Evolutionary conservation across 108 stramenopile species (phyloP).

Genomic region (Pseudonitzschia pungens): DNA sequence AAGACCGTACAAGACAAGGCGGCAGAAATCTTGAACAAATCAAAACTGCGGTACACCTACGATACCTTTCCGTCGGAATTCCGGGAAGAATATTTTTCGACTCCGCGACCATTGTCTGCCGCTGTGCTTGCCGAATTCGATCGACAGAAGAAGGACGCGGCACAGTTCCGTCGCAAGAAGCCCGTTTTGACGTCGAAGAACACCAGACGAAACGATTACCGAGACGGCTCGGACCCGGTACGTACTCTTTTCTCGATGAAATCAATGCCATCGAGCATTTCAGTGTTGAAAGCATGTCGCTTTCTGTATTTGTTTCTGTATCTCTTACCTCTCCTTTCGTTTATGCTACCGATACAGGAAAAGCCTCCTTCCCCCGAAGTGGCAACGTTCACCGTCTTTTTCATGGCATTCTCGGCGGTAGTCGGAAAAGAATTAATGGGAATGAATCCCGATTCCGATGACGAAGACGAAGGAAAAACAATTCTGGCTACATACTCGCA

Average conservation of each 20-base stretch:
- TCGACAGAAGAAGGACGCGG: slow-evolving; percentile 81
- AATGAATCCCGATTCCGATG: slow-evolving; percentile 50
- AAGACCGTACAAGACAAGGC: slow-evolving; percentile 49
- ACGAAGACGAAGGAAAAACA: slow-evolving; percentile 48
- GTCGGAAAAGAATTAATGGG: slow-evolving; percentile 78
- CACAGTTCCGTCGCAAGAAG: slow-evolving; percentile 64
- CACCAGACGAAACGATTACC: slow-evolving; percentile 33
- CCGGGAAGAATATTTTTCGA: slow-evolving; percentile 66
- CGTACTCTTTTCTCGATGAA: background rate
- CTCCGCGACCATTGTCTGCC: slow-evolving; percentile 72
- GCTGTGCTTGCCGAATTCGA: slow-evolving; percentile 86
- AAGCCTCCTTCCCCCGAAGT: slow-evolving; percentile 55
- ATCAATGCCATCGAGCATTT: too few species aligned
- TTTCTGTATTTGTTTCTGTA: background rate
- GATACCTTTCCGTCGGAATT: slow-evolving; percentile 72
- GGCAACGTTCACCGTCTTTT: slow-evolving; percentile 84
- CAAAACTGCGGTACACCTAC: slow-evolving; percentile 56
- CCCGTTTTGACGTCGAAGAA: slow-evolving; percentile 29
- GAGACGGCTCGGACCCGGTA: slow-evolving; percentile 43
- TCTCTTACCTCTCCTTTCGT: background rate
- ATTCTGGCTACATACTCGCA: slow-evolving; percentile 73
- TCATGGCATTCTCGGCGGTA: slow-evolving; percentile 78
- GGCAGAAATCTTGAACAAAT: slow-evolving; percentile 47
- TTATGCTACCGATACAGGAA: slow-evolving; percentile 17
- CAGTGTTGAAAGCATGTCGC: too few species aligned